phyloP scores from a whole-genome alignment of 306 rosid species.

The cucumber (Cucumis sativus) region Cucumber_9930_V3 NC_026657.2:7310501-7311000 shows the following conservation, averaged over 20 bases:
- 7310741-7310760: slow-evolving; percentile 14
- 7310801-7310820: slow-evolving; percentile 25
- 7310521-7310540: slow-evolving; percentile 42
- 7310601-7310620: slow-evolving; percentile 50
- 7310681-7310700: slow-evolving; percentile 41
- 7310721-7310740: slow-evolving; percentile 13
- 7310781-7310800: slow-evolving; percentile 20
- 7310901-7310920: slow-evolving; percentile 24
- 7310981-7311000: not conserved
- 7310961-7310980: not conserved
- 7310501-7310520: slow-evolving; percentile 38
- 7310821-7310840: slow-evolving; percentile 20
- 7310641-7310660: slow-evolving; percentile 55
- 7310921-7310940: slow-evolving; percentile 14
- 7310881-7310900: not conserved
- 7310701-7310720: slow-evolving; percentile 28
- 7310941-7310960: slow-evolving; percentile 4
- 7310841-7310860: slow-evolving; percentile 26
- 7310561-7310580: slow-evolving; percentile 19
- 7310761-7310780: slow-evolving; percentile 1
- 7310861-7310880: slow-evolving; percentile 21
- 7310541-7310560: slow-evolving; percentile 16
- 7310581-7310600: slow-evolving; percentile 25
- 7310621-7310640: slow-evolving; percentile 56
- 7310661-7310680: slow-evolving; percentile 57